These are phyloP conservation scores for Hanseniaspora jakobsenii DNA, from an alignment of 805 yeast genomes.

Conservation along the genomic window DNA sequence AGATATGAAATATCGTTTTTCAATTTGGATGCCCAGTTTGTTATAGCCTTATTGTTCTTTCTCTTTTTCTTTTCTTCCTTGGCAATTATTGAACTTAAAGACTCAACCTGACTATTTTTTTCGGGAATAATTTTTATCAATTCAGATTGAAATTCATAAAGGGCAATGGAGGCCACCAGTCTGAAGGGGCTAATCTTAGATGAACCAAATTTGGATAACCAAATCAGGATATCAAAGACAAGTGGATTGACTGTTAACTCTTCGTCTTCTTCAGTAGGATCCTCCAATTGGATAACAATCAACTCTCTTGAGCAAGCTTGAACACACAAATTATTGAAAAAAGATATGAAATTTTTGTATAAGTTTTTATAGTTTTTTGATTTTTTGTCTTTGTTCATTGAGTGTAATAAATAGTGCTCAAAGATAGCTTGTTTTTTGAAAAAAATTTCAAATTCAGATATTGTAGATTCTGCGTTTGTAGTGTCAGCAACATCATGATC, in stretches of 20 bases:
- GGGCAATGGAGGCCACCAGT: conserved; percentile 47
- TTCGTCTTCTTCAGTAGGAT: conserved; percentile 28
- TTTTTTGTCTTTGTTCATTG: conserved; percentile 34
- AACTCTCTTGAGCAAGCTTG: conserved; percentile 51
- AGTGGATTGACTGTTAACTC: conserved; percentile 18
- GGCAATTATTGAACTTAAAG: conserved; percentile 30
- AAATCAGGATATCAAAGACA: conserved; percentile 45
- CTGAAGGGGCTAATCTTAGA: conserved; percentile 61
- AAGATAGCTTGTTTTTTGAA: conserved; percentile 51
- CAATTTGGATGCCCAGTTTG: conserved; percentile 35
- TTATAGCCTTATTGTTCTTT: conserved; percentile 33
- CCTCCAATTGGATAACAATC: conserved; percentile 34
- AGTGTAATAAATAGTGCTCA: conserved; percentile 56
- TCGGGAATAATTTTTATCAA: conserved; percentile 40
- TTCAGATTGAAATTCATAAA: conserved; percentile 48
- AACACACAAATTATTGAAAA: conserved; percentile 41
- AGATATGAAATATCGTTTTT: conserved; percentile 37
- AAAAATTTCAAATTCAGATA: conserved; percentile 54
- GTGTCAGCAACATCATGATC: conserved; percentile 63
- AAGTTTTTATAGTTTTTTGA: conserved; percentile 34
- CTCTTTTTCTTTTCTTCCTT: conserved; percentile 31
- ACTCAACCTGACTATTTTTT: conserved; percentile 29
- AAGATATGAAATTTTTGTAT: conserved; percentile 41
- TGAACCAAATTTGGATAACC: conserved; percentile 66
- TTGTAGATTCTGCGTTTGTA: conserved; percentile 61